Evolutionary conservation across 805 yeast genomes (phyloP), one percentile per base, ranked within the genome.

Genomic region (Pichia occidentalis): DNA sequence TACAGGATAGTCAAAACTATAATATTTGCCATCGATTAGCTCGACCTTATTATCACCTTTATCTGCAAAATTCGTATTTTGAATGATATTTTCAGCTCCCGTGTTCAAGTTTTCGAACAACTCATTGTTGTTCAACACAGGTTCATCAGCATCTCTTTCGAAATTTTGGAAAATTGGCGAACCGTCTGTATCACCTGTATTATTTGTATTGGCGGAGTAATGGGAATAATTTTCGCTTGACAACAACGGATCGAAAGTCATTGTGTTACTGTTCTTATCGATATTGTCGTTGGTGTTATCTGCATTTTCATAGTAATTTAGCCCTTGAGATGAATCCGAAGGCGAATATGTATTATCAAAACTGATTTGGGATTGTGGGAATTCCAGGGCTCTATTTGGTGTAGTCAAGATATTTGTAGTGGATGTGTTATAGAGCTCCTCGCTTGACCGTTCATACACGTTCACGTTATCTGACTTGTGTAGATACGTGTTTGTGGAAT

Each of bases 1-100:
- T 2, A 85, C 85, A 14, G 95, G 95, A 53, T 92, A 86, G 59
- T 85, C 95, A 49, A 85, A 73, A 37, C 85, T 83, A 39, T 51
- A 59, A 55, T 85, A 75, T 53, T 84, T 83, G 37, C 88, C 95
- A 45, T 73, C 71, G 57, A 73, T 67, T 36, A 77, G 59, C 35
- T 65, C 60, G 26, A 79, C 76, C 26, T 65, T 58, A 23, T 53
- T 48, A 26, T 54, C 57, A 34, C 63, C 57, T 24, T 42, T 49
- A 24, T 47, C 51, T 4, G 57, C 54, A 13, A 46, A 46, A 35
- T 56, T 57, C 3, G 38, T 30, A 31, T 45, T 44, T 24, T 49
- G 46, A 7, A 42, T 41, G 19, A 34, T 50, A 26, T 45, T 43
- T 20, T 42, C 44, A 16, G 34, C 30, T 7, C 36, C 40, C 4